phyloP scores from a whole-genome alignment of 176 grass and related monocot species.

The Secale cereale region DNA sequence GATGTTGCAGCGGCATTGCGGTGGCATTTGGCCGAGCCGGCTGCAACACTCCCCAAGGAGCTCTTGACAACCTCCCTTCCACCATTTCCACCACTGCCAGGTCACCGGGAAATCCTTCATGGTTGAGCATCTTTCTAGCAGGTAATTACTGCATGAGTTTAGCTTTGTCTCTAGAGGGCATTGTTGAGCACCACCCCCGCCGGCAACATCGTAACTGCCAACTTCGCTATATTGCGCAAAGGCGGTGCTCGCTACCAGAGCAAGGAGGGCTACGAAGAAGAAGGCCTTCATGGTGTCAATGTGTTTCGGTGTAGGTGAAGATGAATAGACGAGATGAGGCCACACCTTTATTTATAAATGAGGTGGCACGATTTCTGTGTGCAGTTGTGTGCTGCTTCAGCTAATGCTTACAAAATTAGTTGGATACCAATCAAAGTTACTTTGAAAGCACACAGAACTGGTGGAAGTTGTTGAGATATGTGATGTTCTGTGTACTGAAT shows the following conservation, averaged over 20 bases:
- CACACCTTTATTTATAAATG: not conserved
- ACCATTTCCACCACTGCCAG: not conserved
- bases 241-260: not conserved
- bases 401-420: not conserved
- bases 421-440: not conserved
- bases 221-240: not conserved
- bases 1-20: not conserved
- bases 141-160: not conserved
- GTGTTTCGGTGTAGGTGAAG: not conserved
- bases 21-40: not conserved
- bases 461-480: not conserved
- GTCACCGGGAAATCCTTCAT: not conserved
- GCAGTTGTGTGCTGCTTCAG: not conserved
- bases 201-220: not conserved
- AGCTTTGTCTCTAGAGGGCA: not conserved
- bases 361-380: not conserved
- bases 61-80: not conserved
- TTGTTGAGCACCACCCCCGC: not conserved
- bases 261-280: not conserved
- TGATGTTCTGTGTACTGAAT: not conserved
- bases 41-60: not conserved
- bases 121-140: not conserved
- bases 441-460: not conserved
- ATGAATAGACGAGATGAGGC: not conserved
- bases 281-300: not conserved